Evolutionary conservation across 2,329 filamentous ascomycete species (phyloP), one percentile per base, ranked within the genome.

Genomic region (Lasiodiplodia theobromae): DNA sequence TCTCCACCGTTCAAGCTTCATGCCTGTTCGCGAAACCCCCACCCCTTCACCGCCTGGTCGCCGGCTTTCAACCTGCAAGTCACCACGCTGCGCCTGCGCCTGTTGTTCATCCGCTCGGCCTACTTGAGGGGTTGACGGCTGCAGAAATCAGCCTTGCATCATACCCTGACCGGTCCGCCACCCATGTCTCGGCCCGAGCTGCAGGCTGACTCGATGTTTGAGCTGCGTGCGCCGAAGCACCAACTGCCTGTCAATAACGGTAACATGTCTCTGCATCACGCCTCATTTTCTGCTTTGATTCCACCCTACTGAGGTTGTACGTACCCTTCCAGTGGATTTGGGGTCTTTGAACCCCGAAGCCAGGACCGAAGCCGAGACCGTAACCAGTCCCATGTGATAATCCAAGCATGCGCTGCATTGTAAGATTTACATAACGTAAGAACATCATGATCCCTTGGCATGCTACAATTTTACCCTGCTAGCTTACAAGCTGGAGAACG

Each of bases 1-100:
- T 64, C 60, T n/a, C 60, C 60, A 64, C 60, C n/a, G 6, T 38
- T 28, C 60, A 64, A 52, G 60, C 60, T 51, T 38, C 60, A 64
- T 64, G 44, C 47, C 8, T 52, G 60, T n/a, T 52, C 31, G 44
- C 60, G 31, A 53, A 64, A n/a, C 44, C n/a, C 44, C 18, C 54
- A 44, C 47, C 58, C 44, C 56, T 21, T 51, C 40, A n/a, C 25
- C 58, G 12, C 16, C 58, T 18, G 18, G 11, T 16, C n/a, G 21
- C 38, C 54, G 23, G 37, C 11, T 8, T 60, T 25, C 21, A 23
- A 3, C 34, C 38, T 47, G 4, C 21, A 11, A 57, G 10, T 18
- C 34, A 18, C 16, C 31, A 12, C 18, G 34, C 34, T 47, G 23
- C 57, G 14, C 18, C 16, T n/a, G 38, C 31, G 31, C n/a, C 54